Base-by-base conservation (phyloP, 2,329 filamentous ascomycete genomes). In the Hortaea sp. region DNA sequence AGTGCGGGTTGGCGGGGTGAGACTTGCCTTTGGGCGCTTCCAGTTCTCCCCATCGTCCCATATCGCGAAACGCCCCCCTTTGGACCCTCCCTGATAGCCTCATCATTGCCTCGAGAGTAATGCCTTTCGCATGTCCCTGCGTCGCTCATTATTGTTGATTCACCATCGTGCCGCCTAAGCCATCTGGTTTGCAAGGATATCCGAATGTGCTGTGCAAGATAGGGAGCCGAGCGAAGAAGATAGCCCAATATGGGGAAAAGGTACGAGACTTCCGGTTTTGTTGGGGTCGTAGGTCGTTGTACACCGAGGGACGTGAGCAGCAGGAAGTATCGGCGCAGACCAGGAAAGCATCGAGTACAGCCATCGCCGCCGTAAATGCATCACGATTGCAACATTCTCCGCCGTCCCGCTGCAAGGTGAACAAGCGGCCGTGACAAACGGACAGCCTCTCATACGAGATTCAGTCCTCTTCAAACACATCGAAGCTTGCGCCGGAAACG, bases 161-260 rank as follows among this genome's bases (percentile, higher is more conserved):
- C 20, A 20, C 20, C 20, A 20, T 20, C 20, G 20, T 20, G 20
- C 20, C 20, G 20, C 20, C 20, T 20, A 20, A 20, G 20, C 20
- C 20, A 20, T 20, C 20, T 20, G 20, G 20, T 20, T 4, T 20
- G 20, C 20, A 20, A 20, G 20, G 20, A 12, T 35, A 12, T 12
- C 37, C 37, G 13, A 27, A n/a, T n/a, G 37, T n/a, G 37, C 37
- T n/a, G 37, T 10, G 42, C 29, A 29, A 20, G 31, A 38, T 27
- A 37, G 31, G 11, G 20, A 20, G 31, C 30, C 42, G 27, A 41
- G 39, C 39, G 7, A 29, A 41, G 39, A 10, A 28, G 34, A 30
- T 32, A 13, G 52, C 51, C 50, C 52, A 51, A 38, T 49, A 60
- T 60, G 57, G 57, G 57, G 50, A 60, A 60, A 49, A 60, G 57